These are phyloP conservation scores for Aspergillus spinulosporus DNA, from an alignment of 2,329 filamentous ascomycete species.

Conservation along the genomic window DNA sequence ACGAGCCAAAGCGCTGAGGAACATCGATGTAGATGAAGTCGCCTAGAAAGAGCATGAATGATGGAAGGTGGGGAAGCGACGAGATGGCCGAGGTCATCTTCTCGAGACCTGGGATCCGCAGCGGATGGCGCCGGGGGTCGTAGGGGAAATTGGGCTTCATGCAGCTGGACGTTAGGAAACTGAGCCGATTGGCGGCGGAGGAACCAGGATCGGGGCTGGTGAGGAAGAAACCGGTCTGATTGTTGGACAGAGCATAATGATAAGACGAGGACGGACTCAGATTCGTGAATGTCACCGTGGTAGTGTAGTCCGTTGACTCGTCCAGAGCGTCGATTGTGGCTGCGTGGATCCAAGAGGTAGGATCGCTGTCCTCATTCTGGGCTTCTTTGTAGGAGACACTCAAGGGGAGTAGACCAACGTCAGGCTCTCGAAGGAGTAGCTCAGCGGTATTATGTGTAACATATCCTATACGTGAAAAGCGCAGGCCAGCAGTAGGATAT, in stretches of 20 bases:
- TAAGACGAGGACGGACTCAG: constrained; percentile 73
- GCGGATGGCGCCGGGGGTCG: constrained; percentile 74
- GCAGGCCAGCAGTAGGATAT: constrained; percentile 71
- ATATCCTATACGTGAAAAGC: constrained; percentile 84
- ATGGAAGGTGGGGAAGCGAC: constrained; percentile 56
- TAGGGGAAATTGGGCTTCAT: constrained; percentile 92
- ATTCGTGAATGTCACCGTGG: constrained; percentile 65
- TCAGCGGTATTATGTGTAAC: constrained; percentile 78
- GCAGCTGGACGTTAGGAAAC: constrained; percentile 89
- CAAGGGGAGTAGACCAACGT: constrained; percentile 72
- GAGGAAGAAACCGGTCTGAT: constrained; percentile 78
- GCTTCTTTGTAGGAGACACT: constrained; percentile 61
- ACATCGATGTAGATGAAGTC: constrained; percentile 67
- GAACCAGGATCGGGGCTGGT: constrained; percentile 71
- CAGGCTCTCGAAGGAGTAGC: constrained; percentile 81
- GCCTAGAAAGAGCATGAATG: constrained; percentile 64
- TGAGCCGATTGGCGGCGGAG: constrained; percentile 68
- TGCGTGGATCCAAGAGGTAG: constrained; percentile 61
- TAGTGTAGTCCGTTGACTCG: constrained; percentile 80
- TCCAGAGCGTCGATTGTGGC: constrained; percentile 66
- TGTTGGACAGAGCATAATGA: constrained; percentile 82
- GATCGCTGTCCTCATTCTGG: constrained; percentile 24
- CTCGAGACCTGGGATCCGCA: constrained; percentile 77
- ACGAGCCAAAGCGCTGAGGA: constrained; percentile 72
- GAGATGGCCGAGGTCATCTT: constrained; percentile 69